Evolutionary conservation across 805 yeast genomes (phyloP), one percentile per base, ranked within the genome.

Genomic region (Pichia sporocuriosa): DNA sequence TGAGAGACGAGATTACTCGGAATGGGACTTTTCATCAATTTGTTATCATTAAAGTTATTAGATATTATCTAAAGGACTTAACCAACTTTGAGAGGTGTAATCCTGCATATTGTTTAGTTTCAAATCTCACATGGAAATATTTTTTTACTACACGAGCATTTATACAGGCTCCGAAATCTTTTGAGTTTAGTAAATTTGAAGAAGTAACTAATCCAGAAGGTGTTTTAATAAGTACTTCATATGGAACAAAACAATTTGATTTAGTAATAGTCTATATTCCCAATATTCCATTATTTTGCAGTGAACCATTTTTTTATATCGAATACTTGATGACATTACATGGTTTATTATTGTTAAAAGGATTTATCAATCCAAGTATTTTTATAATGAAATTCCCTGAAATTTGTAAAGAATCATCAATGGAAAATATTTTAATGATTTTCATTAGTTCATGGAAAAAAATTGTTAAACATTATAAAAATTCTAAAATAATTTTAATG

Each of bases 331-430:
- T 65, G 32, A 57, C 70, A 4, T 48, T 72, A 34, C 61, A 68
- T 21, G 62, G 67, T 2, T 55, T 68, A 16, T 57, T 75, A 26
- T 60, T 67, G 22, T 57, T 67, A 38, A 75, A 71, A 48, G 80
- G 80, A 1, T 74, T 75, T 48, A 44, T 53, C 20, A 71, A 68
- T 46, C 80, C 81, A 1, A 67, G 63, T 4, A 57, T 69, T 4
- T 68, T 68, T 31, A 59, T 71, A 7, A 55, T 67, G 17, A 63
- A 69, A 21, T 35, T 61, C 30, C 54, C 58, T 10, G 44, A 44
- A 20, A 28, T 27, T 22, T 33, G 43, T 4, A 44, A 48, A 38
- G 32, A 20, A 13, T 28, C 47, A 25, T n/a, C 45, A 22, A 42
- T 43, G 38, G 42, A 41, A 26, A 25, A 30, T 17, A 36, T 28